These are phyloP conservation scores for Eutypa lata DNA, from an alignment of 2,329 filamentous ascomycete species.

Conservation along the genomic window DNA sequence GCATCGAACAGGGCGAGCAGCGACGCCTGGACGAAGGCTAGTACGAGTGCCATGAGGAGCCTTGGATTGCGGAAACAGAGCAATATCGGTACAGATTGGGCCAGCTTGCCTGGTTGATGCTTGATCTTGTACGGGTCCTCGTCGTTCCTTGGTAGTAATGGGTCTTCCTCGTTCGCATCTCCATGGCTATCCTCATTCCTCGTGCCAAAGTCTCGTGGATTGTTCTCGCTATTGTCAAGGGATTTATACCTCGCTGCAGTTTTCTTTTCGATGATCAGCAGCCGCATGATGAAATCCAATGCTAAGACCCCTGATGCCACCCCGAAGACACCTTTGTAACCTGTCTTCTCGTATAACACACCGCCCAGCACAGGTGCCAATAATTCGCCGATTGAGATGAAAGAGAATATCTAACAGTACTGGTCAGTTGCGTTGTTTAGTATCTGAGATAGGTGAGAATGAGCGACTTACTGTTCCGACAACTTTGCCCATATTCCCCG, in stretches of 20 bases:
- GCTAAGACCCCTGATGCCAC: conserved; percentile 51
- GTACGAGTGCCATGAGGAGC: conserved; percentile 34
- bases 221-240: conserved; percentile 17
- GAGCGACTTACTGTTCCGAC: conserved; percentile 48
- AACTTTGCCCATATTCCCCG: conserved; percentile 55
- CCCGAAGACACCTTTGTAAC: conserved; percentile 57
- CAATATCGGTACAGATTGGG: conserved; percentile 44
- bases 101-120: conserved; percentile 34
- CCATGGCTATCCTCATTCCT: conserved; percentile 15
- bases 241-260: conserved; percentile 42
- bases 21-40: conserved; percentile 41
- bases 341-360: conserved; percentile 55
- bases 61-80: conserved; percentile 37
- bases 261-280: conserved; percentile 62
- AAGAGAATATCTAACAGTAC: conserved; percentile 51
- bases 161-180: conserved; percentile 33
- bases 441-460: background rate
- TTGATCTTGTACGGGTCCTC: conserved; percentile 38
- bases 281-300: conserved; percentile 58
- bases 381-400: conserved; percentile 56
- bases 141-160: conserved; percentile 31
- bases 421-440: background rate
- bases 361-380: conserved; percentile 58
- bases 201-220: conserved; percentile 12
- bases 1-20: conserved; percentile 35